Base-by-base conservation (phyloP, 345 rosid species). In the Isatis tinctoria region DNA sequence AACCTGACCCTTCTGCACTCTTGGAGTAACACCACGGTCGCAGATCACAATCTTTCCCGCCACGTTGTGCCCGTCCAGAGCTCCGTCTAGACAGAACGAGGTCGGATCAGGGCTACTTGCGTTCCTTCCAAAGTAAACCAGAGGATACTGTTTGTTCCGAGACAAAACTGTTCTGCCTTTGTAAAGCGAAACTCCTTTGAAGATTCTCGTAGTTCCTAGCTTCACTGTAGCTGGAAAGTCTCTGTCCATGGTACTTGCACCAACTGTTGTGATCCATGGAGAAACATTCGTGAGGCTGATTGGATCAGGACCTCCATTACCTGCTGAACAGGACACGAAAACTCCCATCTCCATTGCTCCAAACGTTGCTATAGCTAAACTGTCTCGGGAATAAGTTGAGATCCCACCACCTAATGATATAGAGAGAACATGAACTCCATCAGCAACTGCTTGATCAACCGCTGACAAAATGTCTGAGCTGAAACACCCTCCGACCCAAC, bases 341-440 rank as follows among this genome's bases (percentile, higher is more conserved):
- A 90, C 84, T 41, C 97, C 97, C 87, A 83, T 88, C 81, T 88
- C 93, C 92, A 87, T 92, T 5, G 97, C 97, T 36, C 93, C 93
- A 65, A 90, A 90, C 10, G 93, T 74, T 4, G 93, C 94, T 36
- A 92, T 86, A 0, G 94, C 79, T 65, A 92, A 76, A 74, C 87
- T 82, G 69, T 92, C 92, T 0, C 86, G 78, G 2, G 73, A 74
- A 39, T 83, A 84, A 54, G 88, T 80, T 1, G 89, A 84, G 60
- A 81, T 81, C 10, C 97, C 98, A 51, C 97, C 97, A 14, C 97
- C 97, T 30, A 92, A 65, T 3, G 97, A 90, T 28, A 90, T 83
- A 2, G 96, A 90, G 24, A 92, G 76, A 5, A 92, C 85, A 20
- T 87, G 75, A 17, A 90, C 96, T 60, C 97, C 96, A 58, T 92